Evolutionary conservation across 306 rosid species (phyloP).

Genomic region (Herpetospermum pedunculosum): DNA sequence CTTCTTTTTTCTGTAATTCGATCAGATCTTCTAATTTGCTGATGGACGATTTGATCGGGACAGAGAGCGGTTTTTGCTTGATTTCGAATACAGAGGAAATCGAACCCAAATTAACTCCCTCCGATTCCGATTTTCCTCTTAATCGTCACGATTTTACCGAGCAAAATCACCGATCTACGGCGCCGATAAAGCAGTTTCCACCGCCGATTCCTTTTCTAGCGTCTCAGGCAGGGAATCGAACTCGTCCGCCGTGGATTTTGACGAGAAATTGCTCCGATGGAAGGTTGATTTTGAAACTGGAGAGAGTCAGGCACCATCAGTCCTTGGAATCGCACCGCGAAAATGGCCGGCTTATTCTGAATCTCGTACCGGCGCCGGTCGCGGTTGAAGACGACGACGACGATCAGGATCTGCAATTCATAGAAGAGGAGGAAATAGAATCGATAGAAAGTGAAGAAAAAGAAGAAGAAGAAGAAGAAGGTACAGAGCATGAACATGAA

Average conservation of each 20-base stretch:
- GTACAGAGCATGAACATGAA: background rate
- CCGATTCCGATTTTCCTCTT: background rate
- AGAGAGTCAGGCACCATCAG: constrained; percentile 17
- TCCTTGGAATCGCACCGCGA: constrained; percentile 27
- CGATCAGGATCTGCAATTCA: constrained; percentile 9
- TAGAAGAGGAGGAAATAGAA: background rate
- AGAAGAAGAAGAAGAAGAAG: background rate
- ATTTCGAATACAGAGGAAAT: background rate
- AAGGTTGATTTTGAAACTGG: constrained; percentile 24
- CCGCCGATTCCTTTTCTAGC: constrained; percentile 29
- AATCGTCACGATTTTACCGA: background rate
- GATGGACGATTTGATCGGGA: constrained; percentile 46
- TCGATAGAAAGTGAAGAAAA: constrained; percentile 5
- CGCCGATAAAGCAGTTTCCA: constrained; percentile 23
- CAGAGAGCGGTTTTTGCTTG: constrained; percentile 55
- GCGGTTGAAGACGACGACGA: background rate
- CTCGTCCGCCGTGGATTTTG: constrained; percentile 30
- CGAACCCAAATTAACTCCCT: background rate
- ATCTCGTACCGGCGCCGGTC: constrained; percentile 11
- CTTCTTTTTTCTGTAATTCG: background rate
- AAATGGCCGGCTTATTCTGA: constrained; percentile 36
- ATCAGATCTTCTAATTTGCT: background rate
- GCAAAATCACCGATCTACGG: background rate
- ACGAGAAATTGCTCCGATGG: constrained; percentile 27
- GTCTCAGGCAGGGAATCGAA: constrained; percentile 13